phyloP scores from a whole-genome alignment of 108 stramenopile genomes.

The Nannochloropsis gaditana region DNA sequence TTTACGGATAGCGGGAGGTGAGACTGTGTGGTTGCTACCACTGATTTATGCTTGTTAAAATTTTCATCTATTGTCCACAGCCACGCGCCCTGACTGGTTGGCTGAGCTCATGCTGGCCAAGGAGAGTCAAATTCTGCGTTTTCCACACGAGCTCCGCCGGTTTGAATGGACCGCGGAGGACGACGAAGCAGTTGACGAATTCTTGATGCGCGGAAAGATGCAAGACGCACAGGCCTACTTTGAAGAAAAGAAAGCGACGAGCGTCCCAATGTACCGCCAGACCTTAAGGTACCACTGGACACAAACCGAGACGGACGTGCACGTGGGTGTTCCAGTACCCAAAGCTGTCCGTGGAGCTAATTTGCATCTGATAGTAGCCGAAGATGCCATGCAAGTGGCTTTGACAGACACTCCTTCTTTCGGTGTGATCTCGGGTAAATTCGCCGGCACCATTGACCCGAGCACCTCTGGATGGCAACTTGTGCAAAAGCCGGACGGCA shows the following conservation, averaged over 20 bases:
- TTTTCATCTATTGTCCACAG: not conserved
- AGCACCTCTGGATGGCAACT: slow-evolving; percentile 17
- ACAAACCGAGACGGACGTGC: not conserved
- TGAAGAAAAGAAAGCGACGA: slow-evolving; percentile 1
- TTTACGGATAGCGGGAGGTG: too few relatives aligned
- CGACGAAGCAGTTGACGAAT: slow-evolving; percentile 5
- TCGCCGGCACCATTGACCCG: not conserved
- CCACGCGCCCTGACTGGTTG: not conserved
- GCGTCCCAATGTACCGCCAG: slow-evolving; percentile 17
- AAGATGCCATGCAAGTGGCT: slow-evolving; percentile 10
- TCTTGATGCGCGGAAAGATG: not conserved
- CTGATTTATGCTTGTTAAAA: too few relatives aligned
- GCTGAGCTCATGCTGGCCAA: not conserved
- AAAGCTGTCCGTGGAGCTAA: slow-evolving; percentile 9
- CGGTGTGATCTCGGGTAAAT: not conserved
- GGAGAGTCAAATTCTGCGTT: slow-evolving; percentile 18
- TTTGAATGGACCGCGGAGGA: not conserved
- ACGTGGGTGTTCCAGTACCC: not conserved
- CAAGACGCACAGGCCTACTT: not conserved
- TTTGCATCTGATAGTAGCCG: slow-evolving; percentile 1
- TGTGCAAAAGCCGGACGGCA: not conserved
- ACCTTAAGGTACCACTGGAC: not conserved
- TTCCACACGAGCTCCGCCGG: slow-evolving; percentile 7
- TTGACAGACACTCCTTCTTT: not conserved
- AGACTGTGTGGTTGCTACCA: too few relatives aligned